Evolutionary conservation across 306 rosid species (phyloP).

Genomic region (Cicer yamashitae): DNA sequence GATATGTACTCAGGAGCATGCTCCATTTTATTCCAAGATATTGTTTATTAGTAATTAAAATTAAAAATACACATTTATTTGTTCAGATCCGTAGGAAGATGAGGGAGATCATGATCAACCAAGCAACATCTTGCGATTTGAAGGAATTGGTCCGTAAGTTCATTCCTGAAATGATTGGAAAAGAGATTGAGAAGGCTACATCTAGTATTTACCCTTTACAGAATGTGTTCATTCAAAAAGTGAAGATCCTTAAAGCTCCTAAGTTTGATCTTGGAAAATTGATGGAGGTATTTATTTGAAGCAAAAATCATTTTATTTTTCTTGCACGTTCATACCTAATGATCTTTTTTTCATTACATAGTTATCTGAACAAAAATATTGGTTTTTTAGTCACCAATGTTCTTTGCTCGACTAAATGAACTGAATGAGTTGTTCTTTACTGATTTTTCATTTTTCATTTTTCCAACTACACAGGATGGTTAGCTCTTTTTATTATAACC

Average conservation of each 20-base stretch:
- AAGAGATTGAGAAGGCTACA: constrained; percentile 88
- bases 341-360: background rate
- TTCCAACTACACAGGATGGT: background rate
- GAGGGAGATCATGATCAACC: constrained; percentile 85
- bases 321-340: background rate
- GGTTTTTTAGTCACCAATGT: background rate
- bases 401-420: background rate
- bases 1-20: background rate
- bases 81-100: constrained; percentile 89
- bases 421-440: too few relatives aligned
- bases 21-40: background rate
- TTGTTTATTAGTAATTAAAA: background rate
- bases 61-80: background rate
- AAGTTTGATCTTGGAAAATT: constrained; percentile 92
- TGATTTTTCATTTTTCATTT: too few relatives aligned
- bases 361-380: background rate
- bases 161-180: constrained; percentile 90
- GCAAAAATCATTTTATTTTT: too few relatives aligned
- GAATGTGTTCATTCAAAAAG: constrained; percentile 85
- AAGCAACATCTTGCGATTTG: constrained; percentile 82
- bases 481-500: background rate
- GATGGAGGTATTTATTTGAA: constrained; percentile 72
- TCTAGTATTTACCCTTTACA: constrained; percentile 80
- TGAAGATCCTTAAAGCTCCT: constrained; percentile 93
- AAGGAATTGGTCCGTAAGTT: constrained; percentile 91